Base-by-base conservation (phyloP, 23 red algal genomes). In the Agarophyton chilense region DNA sequence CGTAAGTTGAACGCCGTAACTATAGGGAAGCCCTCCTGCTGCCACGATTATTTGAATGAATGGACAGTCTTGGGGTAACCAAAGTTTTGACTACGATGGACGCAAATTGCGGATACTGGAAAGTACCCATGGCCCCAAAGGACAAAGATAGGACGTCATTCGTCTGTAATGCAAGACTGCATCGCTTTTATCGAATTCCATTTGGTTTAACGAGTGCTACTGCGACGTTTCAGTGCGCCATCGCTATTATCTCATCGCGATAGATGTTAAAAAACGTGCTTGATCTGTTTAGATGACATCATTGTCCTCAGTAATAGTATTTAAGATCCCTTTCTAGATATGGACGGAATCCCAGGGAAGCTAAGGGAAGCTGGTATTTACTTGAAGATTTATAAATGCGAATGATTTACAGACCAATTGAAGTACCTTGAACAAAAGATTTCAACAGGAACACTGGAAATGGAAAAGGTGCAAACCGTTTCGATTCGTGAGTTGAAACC, bases 31-130 rank as follows among this genome's bases (percentile, higher is more conserved):
- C 33, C 2, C 74, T 73, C 29, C 82, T n/a, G 13, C 35, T 73
- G 56, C 60, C 56, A 38, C 25, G 61, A 12, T 73, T 85, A 38
- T 8, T 73, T 63, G 81, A 85, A 32, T 85, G 14, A 10, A 63
- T 85, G 10, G 81, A 85, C 24, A 41, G 18, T 11, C 42, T 85
- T 26, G 81, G 81, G 7, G 81, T 31, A 26, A 56, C 61, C 39
- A 44, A 28, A 4, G 63, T 86, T 19, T 86, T 86, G 11, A 46
- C 52, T 4, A 86, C 51, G 63, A 62, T 72, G 4, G 82, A 73
- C 29, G 82, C 60, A 24, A 72, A 68, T 41, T 45, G 62, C 11
- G 82, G 63, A 14, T 86, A 73, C 61, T 86, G 82, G 82, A 9
- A 86, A 68, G 65, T 82, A 21, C 54, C 54, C 12, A 31, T 83